A percentile compares a stretch with the other conserved stretches of the same genome.
Evolutionary conservation across 768 basidiomycete species (phyloP).

Genomic region (Auricularia sp.): DNA sequence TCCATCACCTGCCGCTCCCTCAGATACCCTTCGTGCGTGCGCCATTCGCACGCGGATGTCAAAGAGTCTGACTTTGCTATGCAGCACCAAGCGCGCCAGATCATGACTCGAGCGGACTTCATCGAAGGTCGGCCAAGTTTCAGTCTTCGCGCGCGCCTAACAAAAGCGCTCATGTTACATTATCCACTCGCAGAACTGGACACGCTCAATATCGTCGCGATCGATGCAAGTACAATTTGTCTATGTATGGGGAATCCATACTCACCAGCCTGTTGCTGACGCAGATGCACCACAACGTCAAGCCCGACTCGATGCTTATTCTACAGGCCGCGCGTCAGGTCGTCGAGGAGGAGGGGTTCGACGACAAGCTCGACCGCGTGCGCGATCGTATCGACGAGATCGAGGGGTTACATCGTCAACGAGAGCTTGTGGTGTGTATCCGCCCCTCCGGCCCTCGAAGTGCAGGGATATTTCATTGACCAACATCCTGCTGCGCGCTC

Average conservation of each 20-base stretch:
- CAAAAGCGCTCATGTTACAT: background rate
- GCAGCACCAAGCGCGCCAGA: conserved; percentile 61
- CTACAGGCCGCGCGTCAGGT: conserved; percentile 64
- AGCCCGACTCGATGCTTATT: conserved; percentile 70
- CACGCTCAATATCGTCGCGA: conserved; percentile 60
- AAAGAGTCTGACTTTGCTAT: background rate
- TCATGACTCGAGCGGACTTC: conserved; percentile 81
- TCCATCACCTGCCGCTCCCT: conserved; percentile 46
- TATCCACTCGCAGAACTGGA: conserved; percentile 40
- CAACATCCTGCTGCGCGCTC: background rate
- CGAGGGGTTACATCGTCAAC: conserved; percentile 70
- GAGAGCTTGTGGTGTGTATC: conserved; percentile 35
- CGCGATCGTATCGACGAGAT: conserved; percentile 76
- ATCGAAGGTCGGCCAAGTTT: conserved; percentile 45
- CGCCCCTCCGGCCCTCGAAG: background rate
- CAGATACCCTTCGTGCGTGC: conserved; percentile 46
- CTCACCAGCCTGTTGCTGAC: conserved; percentile 3
- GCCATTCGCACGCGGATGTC: background rate
- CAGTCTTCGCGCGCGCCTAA: conserved; percentile 1
- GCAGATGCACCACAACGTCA: conserved; percentile 63
- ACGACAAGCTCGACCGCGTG: conserved; percentile 64
- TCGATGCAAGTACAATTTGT: conserved; percentile 46
- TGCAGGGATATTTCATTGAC: background rate
- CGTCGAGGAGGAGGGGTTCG: conserved; percentile 65
- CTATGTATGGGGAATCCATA: conserved; percentile 1